These are phyloP conservation scores for Starmerella scarabaei DNA, from an alignment of 805 yeast species.

Conservation along the genomic window DNA sequence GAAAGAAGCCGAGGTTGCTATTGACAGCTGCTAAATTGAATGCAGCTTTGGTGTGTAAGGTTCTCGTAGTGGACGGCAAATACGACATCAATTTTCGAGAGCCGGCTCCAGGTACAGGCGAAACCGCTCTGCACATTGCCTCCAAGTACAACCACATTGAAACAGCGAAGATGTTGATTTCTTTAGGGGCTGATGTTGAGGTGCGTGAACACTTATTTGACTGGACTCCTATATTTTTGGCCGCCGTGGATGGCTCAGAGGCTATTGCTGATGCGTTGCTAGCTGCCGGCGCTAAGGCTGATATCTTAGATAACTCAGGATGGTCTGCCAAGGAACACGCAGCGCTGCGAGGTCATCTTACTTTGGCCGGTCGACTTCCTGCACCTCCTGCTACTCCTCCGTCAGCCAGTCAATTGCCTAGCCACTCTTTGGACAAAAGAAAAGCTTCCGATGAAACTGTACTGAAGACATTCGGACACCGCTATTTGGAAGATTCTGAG, in stretches of 20 bases:
- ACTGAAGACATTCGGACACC: constrained; percentile 76
- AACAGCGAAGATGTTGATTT: constrained; percentile 46
- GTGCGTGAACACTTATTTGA: constrained; percentile 67
- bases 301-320: constrained; percentile 64
- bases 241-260: constrained; percentile 70
- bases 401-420: too few relatives aligned
- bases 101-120: constrained; percentile 31
- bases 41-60: constrained; percentile 42
- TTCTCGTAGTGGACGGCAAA: constrained; percentile 35
- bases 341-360: constrained; percentile 72
- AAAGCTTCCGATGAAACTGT: constrained; percentile 32
- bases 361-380: constrained; percentile 46
- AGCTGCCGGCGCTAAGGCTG: constrained; percentile 40
- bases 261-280: constrained; percentile 46
- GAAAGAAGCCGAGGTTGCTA: constrained; percentile 29
- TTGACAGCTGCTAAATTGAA: constrained; percentile 57
- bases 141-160: constrained; percentile 46
- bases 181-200: constrained; percentile 57
- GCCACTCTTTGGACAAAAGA: constrained; percentile 2
- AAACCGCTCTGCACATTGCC: constrained; percentile 76
- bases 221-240: constrained; percentile 88
- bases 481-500: constrained; percentile 41
- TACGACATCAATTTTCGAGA: constrained; percentile 43
- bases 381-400: constrained; percentile 10
- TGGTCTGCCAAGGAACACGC: constrained; percentile 99